A percentile compares a stretch with the other conserved stretches of the same genome.
These are phyloP conservation scores for Gossypium gossypioides DNA, from an alignment of 441 rosid species.

Conservation along the genomic window DNA sequence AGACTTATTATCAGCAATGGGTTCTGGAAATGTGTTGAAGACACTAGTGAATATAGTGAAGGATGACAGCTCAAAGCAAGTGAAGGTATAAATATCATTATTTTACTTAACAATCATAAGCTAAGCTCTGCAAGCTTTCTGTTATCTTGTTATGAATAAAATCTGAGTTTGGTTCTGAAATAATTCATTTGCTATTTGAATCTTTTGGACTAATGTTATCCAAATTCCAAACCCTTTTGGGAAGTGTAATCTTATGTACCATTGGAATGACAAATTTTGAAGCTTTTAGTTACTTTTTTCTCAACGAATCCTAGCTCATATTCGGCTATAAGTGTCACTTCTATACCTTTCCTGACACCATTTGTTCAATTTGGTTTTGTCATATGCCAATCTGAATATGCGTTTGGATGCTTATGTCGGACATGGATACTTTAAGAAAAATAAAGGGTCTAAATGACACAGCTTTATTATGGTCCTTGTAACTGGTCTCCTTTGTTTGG, in stretches of 20 bases:
- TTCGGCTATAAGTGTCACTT: background rate
- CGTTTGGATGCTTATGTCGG: background rate
- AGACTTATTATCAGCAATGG: conserved; percentile 33
- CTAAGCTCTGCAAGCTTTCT: background rate
- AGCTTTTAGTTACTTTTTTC: background rate
- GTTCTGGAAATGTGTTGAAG: conserved; percentile 71
- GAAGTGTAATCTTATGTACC: background rate
- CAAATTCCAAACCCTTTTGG: background rate
- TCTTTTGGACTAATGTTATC: background rate
- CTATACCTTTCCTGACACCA: background rate
- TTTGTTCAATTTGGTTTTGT: background rate
- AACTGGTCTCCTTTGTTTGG: conserved; percentile 11
- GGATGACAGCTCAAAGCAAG: conserved; percentile 29
- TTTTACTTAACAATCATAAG: background rate
- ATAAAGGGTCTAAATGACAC: background rate
- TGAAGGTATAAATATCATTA: conserved; percentile 40
- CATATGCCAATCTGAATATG: background rate
- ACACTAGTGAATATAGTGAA: conserved; percentile 57
- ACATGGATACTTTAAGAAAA: background rate
- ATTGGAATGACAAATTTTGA: background rate
- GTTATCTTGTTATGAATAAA: background rate
- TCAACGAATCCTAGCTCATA: background rate
- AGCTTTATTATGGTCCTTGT: background rate
- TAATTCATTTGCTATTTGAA: conserved; percentile 6
- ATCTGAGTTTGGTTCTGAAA: background rate